Percentiles rank a stretch among this genome's conserved stretches.
These are phyloP conservation scores for Geotrichum carabidarum DNA, from an alignment of 1,139 yeast species.

Conservation along the genomic window DNA sequence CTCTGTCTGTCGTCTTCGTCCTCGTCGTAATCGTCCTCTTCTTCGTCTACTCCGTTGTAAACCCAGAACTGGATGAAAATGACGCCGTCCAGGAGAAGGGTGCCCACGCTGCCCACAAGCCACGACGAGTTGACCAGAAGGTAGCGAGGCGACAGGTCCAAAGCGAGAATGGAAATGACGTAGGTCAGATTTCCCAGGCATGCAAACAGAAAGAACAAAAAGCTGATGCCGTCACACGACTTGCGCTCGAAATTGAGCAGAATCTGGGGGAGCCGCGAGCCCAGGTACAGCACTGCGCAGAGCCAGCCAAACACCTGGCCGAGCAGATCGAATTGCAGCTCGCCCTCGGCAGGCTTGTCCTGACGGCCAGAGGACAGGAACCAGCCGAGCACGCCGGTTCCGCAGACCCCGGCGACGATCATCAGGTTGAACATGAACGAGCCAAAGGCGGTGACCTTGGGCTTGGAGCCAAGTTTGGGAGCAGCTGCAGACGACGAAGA, in stretches of 20 bases:
- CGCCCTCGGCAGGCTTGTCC: conserved; percentile 38
- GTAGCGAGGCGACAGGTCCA: conserved; percentile 61
- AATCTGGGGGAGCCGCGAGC: conserved; percentile 88
- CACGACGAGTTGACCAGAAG: conserved; percentile 80
- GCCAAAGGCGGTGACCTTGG: neutral
- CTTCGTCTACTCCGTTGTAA: conserved; percentile 46
- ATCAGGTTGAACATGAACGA: conserved; percentile 49
- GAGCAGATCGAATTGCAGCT: conserved; percentile 56
- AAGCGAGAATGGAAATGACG: conserved; percentile 73
- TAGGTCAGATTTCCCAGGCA: conserved; percentile 88
- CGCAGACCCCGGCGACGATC: conserved; percentile 63
- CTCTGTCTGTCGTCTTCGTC: conserved; percentile 8
- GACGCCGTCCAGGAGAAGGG: conserved; percentile 70
- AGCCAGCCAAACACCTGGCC: conserved; percentile 92
- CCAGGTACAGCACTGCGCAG: conserved; percentile 78
- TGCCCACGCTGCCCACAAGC: conserved; percentile 90
- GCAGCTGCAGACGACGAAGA: neutral
- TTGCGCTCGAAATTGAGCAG: conserved; percentile 74
- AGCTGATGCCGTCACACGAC: conserved; percentile 89
- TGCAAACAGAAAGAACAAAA: conserved; percentile 86
- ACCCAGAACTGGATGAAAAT: conserved; percentile 84
- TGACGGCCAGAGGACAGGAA: conserved; percentile 48
- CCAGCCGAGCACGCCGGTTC: conserved; percentile 87
- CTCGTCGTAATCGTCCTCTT: conserved; percentile 6
- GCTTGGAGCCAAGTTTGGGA: neutral